Conservation (phyloP, 345 rosid genomes). For the Sapria himalayana region DNA sequence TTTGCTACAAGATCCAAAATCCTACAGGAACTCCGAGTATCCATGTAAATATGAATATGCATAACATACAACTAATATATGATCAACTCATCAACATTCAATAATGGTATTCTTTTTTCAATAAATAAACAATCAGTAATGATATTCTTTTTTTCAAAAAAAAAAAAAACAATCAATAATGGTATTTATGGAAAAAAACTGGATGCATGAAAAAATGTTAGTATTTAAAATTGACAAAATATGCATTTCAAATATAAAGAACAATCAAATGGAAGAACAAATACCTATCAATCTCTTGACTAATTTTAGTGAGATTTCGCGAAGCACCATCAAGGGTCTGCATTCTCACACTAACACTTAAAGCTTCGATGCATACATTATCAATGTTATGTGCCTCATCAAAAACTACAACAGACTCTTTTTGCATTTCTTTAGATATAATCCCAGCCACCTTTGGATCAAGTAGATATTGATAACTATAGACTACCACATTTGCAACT, state of each 20-base stretch:
- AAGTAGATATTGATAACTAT: constrained; percentile 88
- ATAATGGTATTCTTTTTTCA: too few relatives aligned
- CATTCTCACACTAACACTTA: constrained; percentile 80
- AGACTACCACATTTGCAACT: constrained; percentile 75
- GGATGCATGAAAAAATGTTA: too few relatives aligned
- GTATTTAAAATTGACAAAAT: constrained; percentile 1
- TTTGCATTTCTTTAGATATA: constrained; percentile 91
- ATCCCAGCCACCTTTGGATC: constrained; percentile 97
- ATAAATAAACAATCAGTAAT: too few relatives aligned
- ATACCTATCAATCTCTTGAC: constrained; percentile 74
- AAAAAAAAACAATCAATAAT: constrained; percentile 3
- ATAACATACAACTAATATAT: too few relatives aligned
- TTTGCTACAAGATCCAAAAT: too few relatives aligned
- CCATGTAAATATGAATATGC: too few relatives aligned
- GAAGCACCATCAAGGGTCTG: constrained; percentile 90
- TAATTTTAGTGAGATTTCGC: constrained; percentile 55
- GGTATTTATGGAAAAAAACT: not conserved
- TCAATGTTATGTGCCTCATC: constrained; percentile 98
- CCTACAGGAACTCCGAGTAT: too few relatives aligned
- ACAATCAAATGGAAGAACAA: constrained; percentile 3
- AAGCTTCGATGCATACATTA: constrained; percentile 93
- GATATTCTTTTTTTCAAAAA: too few relatives aligned
- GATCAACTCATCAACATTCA: too few relatives aligned
- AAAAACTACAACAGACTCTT: constrained; percentile 84
- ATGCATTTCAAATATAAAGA: constrained; percentile 1